Percentiles rank a stretch among this genome's conserved stretches.
phyloP scores from a whole-genome alignment of 2,329 filamentous ascomycete species.

The Calcarisporium arbuscula region DNA sequence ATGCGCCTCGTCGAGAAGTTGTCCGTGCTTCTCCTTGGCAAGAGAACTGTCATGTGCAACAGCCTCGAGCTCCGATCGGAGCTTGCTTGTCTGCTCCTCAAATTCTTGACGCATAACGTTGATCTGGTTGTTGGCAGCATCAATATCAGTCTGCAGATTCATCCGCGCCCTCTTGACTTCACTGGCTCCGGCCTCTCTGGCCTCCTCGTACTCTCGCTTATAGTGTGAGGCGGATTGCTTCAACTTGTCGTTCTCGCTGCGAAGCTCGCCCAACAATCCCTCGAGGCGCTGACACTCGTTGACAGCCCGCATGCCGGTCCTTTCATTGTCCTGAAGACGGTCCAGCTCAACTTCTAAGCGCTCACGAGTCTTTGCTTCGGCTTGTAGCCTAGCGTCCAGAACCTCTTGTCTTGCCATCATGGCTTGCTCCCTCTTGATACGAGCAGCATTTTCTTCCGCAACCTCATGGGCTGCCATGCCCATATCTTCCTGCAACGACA shows the following conservation, averaged over 20 bases:
- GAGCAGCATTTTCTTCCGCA: constrained; percentile 72
- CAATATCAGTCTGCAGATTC: constrained; percentile 74
- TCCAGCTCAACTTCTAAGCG: constrained; percentile 61
- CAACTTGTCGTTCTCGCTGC: constrained; percentile 64
- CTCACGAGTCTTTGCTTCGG: constrained; percentile 64
- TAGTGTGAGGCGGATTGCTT: constrained; percentile 62
- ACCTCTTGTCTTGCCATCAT: constrained; percentile 74
- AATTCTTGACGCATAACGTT: constrained; percentile 76
- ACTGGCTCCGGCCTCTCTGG: constrained; percentile 68
- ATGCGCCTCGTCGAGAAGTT: constrained; percentile 76
- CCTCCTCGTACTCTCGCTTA: constrained; percentile 79
- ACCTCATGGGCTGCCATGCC: constrained; percentile 70
- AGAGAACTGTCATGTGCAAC: constrained; percentile 75
- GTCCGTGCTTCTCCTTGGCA: constrained; percentile 71
- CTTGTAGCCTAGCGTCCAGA: constrained; percentile 69
- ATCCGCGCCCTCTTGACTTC: constrained; percentile 78
- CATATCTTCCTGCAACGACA: constrained; percentile 84
- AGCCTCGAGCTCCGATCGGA: constrained; percentile 71
- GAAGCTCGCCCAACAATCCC: constrained; percentile 46
- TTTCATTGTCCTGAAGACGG: constrained; percentile 57
- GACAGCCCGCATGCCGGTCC: constrained; percentile 58
- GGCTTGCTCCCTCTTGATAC: constrained; percentile 72
- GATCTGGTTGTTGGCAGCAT: constrained; percentile 77
- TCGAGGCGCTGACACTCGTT: constrained; percentile 58
- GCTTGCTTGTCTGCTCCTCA: constrained; percentile 68